Base-by-base conservation (phyloP, 2,329 filamentous ascomycete genomes). In the Xylaria sp. region DNA sequence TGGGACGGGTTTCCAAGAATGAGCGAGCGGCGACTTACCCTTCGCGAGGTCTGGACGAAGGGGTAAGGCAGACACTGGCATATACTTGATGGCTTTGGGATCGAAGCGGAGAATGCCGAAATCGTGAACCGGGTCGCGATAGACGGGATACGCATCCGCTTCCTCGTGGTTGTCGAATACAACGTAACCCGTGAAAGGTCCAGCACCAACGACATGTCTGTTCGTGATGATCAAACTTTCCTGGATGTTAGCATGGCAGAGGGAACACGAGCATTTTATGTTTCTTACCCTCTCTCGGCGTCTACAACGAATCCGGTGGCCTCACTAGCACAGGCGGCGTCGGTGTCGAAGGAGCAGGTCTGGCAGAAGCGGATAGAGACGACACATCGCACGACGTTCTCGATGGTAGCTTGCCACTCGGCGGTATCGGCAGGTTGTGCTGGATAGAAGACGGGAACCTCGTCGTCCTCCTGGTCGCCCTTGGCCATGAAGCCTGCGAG, bases 281-380 rank as follows among this genome's bases (percentile, higher is more conserved):
- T 28, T 44, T 4, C 63, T 68, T 63, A 72, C 70, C 70, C 96
- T 79, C 89, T 90, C 82, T 97, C 91, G 5, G 96, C 93, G 82
- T 99, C 96, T 28, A 99, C 96, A 17, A 99, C 94, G 78, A 99
- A 99, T 7, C 96, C 96, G 0, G 96, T 99, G 3, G 96, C 96
- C 83, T 99, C 96, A 76, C 94, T 97, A 20, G 93, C 93, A 80
- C 97, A 87, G 6, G 96, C 96, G 33, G 93, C 85, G 75, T 99
- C 96, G n/a, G 96, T 98, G 80, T 99, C 96, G 80, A 99, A 99
- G 28, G 95, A 94, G 80, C 93, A 97, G 0, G 96, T 97, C 85
- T 97, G 94, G 80, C 95, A 98, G 83, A 99, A 99, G 74, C 97
- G 92, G 76, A 99, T 98, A n/a, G 95, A 97, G 59, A 99, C 96